A percentile compares a stretch with the other conserved stretches of the same genome.
Conservation (phyloP, 78 protist genomes). For the Isochrysis galbana region DNA sequence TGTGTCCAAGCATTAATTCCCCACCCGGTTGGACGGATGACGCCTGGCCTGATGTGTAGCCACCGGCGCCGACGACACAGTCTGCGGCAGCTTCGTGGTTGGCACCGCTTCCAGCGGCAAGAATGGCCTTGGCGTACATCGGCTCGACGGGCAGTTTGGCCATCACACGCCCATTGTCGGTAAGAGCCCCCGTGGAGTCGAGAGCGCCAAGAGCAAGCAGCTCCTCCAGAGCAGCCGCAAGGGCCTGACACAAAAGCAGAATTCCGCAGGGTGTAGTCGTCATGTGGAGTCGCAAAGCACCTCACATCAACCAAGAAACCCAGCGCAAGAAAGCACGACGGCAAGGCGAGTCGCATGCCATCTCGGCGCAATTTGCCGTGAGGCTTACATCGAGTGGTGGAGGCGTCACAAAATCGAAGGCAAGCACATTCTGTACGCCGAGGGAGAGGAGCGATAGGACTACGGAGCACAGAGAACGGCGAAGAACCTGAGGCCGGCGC, state of each 20-base stretch:
- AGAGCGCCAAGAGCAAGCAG: constrained; percentile 13
- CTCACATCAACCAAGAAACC: too few species aligned
- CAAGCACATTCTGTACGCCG: constrained; percentile 66
- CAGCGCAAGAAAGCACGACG: too few species aligned
- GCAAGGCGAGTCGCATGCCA: too few species aligned
- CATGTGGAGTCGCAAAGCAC: too few species aligned
- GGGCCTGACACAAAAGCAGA: too few species aligned
- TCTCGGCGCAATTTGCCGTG: too few species aligned
- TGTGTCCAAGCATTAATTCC: constrained; percentile 31
- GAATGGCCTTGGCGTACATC: constrained; percentile 41
- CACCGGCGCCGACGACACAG: too few species aligned
- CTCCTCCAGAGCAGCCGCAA: not conserved
- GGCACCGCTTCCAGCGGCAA: not conserved
- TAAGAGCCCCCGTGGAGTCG: not conserved
- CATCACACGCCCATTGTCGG: constrained; percentile 16
- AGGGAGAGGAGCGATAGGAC: constrained; percentile 84
- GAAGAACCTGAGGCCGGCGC: constrained; percentile 95
- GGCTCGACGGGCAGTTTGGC: constrained; percentile 85
- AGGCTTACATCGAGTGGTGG: constrained; percentile 73
- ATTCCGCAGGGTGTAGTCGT: too few species aligned
- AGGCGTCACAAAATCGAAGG: constrained; percentile 80
- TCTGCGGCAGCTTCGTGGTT: not conserved
- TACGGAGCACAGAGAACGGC: constrained; percentile 62
- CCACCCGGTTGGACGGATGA: too few species aligned
- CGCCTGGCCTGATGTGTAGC: too few species aligned